Evolutionary conservation across 1,284 basidiomycete species (phyloP).

Genomic region (Pterula multifida): DNA sequence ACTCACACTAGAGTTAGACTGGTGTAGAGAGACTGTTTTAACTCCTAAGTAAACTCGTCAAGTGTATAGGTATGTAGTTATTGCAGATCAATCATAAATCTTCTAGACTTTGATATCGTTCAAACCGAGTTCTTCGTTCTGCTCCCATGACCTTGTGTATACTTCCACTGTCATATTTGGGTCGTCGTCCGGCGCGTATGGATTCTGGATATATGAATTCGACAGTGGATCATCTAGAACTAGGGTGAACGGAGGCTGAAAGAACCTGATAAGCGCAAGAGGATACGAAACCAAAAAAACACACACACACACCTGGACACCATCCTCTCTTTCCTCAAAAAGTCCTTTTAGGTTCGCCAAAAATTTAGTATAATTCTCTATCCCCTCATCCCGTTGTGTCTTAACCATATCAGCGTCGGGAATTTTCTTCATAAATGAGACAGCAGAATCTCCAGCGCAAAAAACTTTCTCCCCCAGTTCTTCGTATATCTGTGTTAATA

Average conservation of each 20-base stretch:
- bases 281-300: conserved; percentile 6
- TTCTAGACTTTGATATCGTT: conserved; percentile 94
- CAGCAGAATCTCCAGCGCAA: conserved; percentile 58
- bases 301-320: conserved; percentile 28
- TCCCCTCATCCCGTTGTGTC: conserved; percentile 24
- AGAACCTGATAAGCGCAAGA: not conserved
- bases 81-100: conserved; percentile 62
- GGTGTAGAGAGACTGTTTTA: no score
- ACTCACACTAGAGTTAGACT: no score
- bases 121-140: conserved; percentile 93
- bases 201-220: conserved; percentile 93
- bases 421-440: not conserved
- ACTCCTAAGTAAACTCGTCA: no score
- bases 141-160: conserved; percentile 81
- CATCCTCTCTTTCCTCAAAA: not conserved
- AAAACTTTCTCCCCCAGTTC: conserved; percentile 91
- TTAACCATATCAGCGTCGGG: not conserved
- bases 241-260: conserved; percentile 69
- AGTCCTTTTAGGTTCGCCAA: conserved; percentile 60
- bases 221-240: conserved; percentile 93
- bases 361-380: conserved; percentile 62
- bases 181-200: conserved; percentile 88
- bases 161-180: conserved; percentile 79
- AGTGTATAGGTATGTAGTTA: no score
- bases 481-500: conserved; percentile 91